These are phyloP conservation scores for Agapanthus africanus DNA, from an alignment of 106 monocot genomes.

Conservation along the genomic window DNA sequence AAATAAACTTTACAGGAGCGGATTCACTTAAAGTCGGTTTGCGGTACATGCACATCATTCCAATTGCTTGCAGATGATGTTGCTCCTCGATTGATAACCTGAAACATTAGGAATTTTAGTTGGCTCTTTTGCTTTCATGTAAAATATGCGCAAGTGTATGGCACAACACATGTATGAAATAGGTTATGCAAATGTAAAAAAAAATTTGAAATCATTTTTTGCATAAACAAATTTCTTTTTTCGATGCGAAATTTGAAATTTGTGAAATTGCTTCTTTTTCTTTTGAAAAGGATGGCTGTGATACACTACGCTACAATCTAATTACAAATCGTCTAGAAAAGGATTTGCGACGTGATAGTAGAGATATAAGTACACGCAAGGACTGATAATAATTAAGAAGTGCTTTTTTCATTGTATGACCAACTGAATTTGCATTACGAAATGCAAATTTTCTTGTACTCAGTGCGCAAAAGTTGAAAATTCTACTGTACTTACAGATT, in stretches of 20 bases:
- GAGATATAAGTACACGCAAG: too few relatives aligned
- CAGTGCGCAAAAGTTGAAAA: not conserved
- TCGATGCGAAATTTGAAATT: not conserved
- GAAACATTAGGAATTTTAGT: not conserved
- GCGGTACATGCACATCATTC: not conserved
- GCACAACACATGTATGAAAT: too few relatives aligned
- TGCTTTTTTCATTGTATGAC: not conserved
- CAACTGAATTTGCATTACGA: not conserved
- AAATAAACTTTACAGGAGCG: not conserved
- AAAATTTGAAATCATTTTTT: not conserved
- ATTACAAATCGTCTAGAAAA: too few relatives aligned
- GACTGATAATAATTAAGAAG: too few relatives aligned
- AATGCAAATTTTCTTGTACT: not conserved
- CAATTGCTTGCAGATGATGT: not conserved
- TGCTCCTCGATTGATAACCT: conserved; percentile 1
- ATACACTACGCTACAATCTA: too few relatives aligned
- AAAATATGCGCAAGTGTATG: too few relatives aligned
- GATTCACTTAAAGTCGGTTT: not conserved
- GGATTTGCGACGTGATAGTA: too few relatives aligned
- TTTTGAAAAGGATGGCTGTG: too few relatives aligned
- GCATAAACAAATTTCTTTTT: not conserved
- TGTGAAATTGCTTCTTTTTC: not conserved
- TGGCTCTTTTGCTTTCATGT: not conserved
- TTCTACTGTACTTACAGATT: conserved; percentile 42
- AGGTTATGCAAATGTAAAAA: too few relatives aligned